Base-by-base conservation (phyloP, 306 rosid species). In the Vachellia pachyceras region DNA sequence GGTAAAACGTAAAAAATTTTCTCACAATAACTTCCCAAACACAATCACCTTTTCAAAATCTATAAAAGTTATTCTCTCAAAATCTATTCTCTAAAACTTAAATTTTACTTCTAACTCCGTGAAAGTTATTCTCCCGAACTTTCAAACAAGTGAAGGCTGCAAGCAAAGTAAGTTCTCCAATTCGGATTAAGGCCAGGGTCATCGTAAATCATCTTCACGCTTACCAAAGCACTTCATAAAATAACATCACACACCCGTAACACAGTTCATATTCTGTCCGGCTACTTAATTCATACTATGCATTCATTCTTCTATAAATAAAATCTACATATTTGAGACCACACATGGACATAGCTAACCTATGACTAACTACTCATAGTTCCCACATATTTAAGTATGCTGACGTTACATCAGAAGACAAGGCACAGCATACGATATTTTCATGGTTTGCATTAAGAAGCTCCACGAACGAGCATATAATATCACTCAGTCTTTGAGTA, bases 401-500 rank as follows among this genome's bases (percentile, higher is more conserved):
- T 42, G 11, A 4, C 5, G 35, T 22, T 7, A 45, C 22, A 45
- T 70, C 55, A 70, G 58, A 44, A 57, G 1, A 69, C 5, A 68
- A 42, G 52, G 45, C 35, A 42, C n/a, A 69, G 3, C 40, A 45
- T 23, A 68, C 73, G 23, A 45, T 70, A 70, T 44, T 70, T 44
- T 44, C 13, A 70, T 13, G 2, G 49, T 54, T 29, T 41, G 75
- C 70, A 77, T 36, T 17, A 6, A 49, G 60, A 44, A 65, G 71
- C 80, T 41, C 52, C 50, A 73, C 17, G 45, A 66, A 60, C 74
- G 45, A 66, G 50, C 74, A 45, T 46, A 69, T 22, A 13, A 20
- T 20, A 10, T 67, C 73, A 84, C 72, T 83, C 15, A 69, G 40
- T 86, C 84, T 78, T 84, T 89, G 18, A 87, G 77, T 1, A 91